Conservation (phyloP, 768 basidiomycete genomes). For the Vararia minispora region DNA sequence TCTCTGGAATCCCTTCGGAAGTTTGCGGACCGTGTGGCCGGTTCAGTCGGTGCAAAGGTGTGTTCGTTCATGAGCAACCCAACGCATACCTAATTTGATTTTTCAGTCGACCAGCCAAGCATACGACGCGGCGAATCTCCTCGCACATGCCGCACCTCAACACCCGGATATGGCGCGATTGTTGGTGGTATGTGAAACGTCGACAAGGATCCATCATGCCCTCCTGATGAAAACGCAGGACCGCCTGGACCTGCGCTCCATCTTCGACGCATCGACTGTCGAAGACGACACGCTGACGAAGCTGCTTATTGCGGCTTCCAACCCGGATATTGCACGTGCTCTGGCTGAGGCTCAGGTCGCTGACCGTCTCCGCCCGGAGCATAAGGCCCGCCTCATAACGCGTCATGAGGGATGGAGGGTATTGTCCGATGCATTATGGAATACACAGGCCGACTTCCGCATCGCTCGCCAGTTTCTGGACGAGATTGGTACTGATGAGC, state of each 20-base stretch:
- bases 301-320: conserved; percentile 55
- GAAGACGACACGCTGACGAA: conserved; percentile 44
- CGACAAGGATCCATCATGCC: not conserved
- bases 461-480: conserved; percentile 40
- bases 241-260: conserved; percentile 37
- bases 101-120: conserved; percentile 42
- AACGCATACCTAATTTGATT: not conserved
- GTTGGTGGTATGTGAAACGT: conserved; percentile 35
- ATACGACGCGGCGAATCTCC: conserved; percentile 48
- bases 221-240: conserved; percentile 27
- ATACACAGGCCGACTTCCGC: conserved; percentile 38
- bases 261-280: conserved; percentile 44
- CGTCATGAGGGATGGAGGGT: conserved; percentile 47
- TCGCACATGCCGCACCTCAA: conserved; percentile 58
- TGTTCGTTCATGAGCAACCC: conserved; percentile 8
- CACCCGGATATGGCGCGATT: conserved; percentile 31
- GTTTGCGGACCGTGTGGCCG: conserved; percentile 47
- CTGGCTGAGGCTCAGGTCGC: conserved; percentile 35
- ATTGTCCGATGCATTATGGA: conserved; percentile 52
- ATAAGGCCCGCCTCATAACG: conserved; percentile 30
- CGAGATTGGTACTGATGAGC: conserved; percentile 54
- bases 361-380: conserved; percentile 27
- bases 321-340: conserved; percentile 48
- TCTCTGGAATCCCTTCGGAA: conserved; percentile 35
- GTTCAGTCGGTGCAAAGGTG: conserved; percentile 49